Percentiles rank a stretch among this genome's conserved stretches.
Conservation (phyloP, 83 land plant species). For the Thuja plicata region DNA sequence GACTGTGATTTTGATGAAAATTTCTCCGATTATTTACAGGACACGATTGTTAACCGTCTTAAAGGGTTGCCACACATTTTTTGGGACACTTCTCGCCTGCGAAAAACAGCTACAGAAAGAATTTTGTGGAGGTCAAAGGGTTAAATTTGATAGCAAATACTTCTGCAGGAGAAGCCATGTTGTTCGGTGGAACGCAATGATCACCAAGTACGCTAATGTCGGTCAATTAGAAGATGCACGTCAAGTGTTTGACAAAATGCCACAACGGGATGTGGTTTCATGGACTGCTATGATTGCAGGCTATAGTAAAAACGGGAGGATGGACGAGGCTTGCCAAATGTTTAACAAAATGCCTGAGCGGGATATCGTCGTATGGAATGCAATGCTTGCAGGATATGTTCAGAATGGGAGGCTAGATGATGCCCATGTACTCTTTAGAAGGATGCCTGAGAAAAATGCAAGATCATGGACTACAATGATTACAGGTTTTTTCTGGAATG, state of each 20-base stretch:
- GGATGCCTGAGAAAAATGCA: constrained; percentile 4
- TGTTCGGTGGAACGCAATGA: background rate
- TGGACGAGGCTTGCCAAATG: background rate
- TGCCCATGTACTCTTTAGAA: background rate
- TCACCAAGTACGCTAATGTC: background rate
- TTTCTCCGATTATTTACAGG: background rate
- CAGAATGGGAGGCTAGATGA: constrained; percentile 6
- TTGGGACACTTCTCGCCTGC: background rate
- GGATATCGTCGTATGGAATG: constrained; percentile 7
- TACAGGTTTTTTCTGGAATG: background rate
- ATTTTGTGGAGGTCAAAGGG: background rate
- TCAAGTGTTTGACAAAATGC: constrained; percentile 10
- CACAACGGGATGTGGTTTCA: constrained; percentile 1
- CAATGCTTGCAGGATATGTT: constrained; percentile 8
- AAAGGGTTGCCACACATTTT: background rate
- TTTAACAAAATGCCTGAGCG: constrained; percentile 9
- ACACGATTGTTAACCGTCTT: background rate
- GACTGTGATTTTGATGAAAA: background rate
- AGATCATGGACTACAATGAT: constrained; percentile 12
- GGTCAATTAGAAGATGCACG: constrained; percentile 8
- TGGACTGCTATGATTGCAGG: constrained; percentile 17
- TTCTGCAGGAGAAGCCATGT: background rate
- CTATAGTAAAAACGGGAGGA: background rate
- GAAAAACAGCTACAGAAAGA: background rate
- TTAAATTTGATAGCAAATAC: background rate